Evolutionary conservation across 1,284 basidiomycete genomes (phyloP).

Genomic region (Abortiporus biennis): DNA sequence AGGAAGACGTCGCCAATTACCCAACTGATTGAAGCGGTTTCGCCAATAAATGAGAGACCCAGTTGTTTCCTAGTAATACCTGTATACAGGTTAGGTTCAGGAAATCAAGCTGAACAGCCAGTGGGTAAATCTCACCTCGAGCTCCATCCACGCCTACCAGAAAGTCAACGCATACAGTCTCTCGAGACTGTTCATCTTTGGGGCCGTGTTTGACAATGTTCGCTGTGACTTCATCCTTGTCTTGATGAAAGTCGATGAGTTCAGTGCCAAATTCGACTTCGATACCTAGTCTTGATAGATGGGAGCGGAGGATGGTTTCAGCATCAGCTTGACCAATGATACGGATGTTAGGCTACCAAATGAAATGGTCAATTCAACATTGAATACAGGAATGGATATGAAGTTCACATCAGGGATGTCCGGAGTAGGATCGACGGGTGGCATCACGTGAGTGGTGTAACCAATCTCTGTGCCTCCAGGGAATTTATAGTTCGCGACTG

Average conservation of each 20-base stretch:
- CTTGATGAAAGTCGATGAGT: constrained; percentile 21
- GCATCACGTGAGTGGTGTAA: constrained; percentile 9
- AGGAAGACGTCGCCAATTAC: constrained; percentile 27
- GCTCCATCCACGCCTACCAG: constrained; percentile 34
- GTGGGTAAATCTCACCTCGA: constrained; percentile 17
- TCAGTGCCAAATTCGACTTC: constrained; percentile 26
- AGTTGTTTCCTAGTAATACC: constrained; percentile 24
- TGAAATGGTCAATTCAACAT: background rate
- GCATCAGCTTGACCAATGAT: constrained; percentile 22
- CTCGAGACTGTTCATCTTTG: constrained; percentile 5
- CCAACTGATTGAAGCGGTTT: constrained; percentile 21
- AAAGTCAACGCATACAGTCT: constrained; percentile 16
- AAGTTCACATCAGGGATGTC: constrained; percentile 17
- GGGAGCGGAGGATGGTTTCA: constrained; percentile 24
- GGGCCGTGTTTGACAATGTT: constrained; percentile 10
- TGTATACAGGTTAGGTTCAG: constrained; percentile 6
- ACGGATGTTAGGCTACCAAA: constrained; percentile 3
- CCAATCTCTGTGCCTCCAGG: constrained; percentile 13
- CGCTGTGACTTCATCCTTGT: constrained; percentile 17
- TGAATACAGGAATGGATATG: background rate
- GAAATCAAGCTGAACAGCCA: background rate
- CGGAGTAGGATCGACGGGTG: constrained; percentile 16
- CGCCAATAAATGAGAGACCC: constrained; percentile 25
- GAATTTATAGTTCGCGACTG: constrained; percentile 12
- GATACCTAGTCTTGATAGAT: constrained; percentile 20